Evolutionary conservation across 2,329 filamentous ascomycete species (phyloP).

Genomic region (Colletotrichum sp.): DNA sequence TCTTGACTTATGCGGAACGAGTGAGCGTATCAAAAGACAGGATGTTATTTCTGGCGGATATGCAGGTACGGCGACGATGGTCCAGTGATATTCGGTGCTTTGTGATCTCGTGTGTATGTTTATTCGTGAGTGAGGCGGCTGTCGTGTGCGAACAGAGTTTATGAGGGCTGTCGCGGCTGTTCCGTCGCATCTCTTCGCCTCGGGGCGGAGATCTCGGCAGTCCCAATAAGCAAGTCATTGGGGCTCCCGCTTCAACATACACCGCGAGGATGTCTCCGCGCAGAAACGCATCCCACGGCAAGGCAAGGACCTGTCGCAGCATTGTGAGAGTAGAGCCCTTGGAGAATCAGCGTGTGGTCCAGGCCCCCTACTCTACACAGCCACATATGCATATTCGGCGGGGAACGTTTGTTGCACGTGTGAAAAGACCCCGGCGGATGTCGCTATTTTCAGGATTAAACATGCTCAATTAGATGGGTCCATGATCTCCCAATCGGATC

Average conservation of each 20-base stretch:
- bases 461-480: too few species aligned
- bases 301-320: neutral
- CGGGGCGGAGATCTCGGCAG: neutral
- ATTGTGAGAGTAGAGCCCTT: neutral
- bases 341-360: neutral
- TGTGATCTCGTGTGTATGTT: neutral
- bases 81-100: neutral
- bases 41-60: neutral
- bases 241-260: neutral
- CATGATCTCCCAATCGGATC: neutral
- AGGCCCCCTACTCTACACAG: neutral
- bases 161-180: neutral
- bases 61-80: neutral
- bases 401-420: neutral
- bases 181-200: neutral
- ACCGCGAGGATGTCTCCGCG: neutral
- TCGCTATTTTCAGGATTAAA: neutral
- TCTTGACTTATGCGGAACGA: neutral
- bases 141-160: neutral
- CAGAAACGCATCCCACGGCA: neutral
- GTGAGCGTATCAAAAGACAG: neutral
- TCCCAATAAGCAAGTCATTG: neutral
- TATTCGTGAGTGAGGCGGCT: neutral
- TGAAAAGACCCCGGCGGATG: neutral
- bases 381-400: neutral